A percentile compares a stretch with the other conserved stretches of the same genome.
Evolutionary conservation across 31 red algal genomes (phyloP).

Genomic region (Odonthalia washingtoniensis): DNA sequence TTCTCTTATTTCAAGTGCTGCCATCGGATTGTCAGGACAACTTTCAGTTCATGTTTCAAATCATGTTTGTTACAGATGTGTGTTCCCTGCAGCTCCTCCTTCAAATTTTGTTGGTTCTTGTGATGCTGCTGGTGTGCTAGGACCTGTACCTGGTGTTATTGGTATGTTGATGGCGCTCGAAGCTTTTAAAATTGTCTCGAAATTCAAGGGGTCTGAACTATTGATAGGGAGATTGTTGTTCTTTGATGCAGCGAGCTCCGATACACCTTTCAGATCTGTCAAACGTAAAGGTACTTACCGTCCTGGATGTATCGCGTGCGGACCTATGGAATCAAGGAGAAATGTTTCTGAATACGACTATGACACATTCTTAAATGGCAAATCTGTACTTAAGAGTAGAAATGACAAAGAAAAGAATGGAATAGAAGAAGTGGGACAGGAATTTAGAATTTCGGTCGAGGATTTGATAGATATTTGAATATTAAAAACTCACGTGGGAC

Average conservation of each 20-base stretch:
- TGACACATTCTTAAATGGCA: slow-evolving; percentile 35
- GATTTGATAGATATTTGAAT: slow-evolving; percentile 46
- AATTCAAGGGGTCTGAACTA: slow-evolving; percentile 12
- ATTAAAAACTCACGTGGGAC: slow-evolving; percentile 12
- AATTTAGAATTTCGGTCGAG: slow-evolving; percentile 1
- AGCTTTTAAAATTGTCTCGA: slow-evolving; percentile 74
- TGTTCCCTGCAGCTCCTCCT: slow-evolving; percentile 85
- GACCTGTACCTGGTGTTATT: slow-evolving; percentile 93
- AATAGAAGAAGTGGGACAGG: not conserved
- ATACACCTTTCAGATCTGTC: slow-evolving; percentile 64
- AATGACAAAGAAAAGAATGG: no score
- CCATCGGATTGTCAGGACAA: slow-evolving; percentile 87
- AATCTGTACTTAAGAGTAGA: not conserved
- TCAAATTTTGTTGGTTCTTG: slow-evolving; percentile 83
- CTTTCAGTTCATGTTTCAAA: slow-evolving; percentile 66
- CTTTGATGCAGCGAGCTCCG: slow-evolving; percentile 72
- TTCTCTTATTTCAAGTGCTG: slow-evolving; percentile 87
- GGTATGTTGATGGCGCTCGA: slow-evolving; percentile 91
- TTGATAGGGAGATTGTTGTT: slow-evolving; percentile 67
- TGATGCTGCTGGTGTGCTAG: slow-evolving; percentile 93
- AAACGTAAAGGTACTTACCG: slow-evolving; percentile 58
- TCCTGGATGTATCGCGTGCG: slow-evolving; percentile 54
- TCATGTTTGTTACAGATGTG: slow-evolving; percentile 87
- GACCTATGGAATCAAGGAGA: not conserved
- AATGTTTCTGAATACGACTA: slow-evolving; percentile 56